Percentiles rank a stretch among this genome's conserved stretches.
Conservation (phyloP, 2,329 filamentous ascomycete genomes). For the Lasiodiplodia theobromae region DNA sequence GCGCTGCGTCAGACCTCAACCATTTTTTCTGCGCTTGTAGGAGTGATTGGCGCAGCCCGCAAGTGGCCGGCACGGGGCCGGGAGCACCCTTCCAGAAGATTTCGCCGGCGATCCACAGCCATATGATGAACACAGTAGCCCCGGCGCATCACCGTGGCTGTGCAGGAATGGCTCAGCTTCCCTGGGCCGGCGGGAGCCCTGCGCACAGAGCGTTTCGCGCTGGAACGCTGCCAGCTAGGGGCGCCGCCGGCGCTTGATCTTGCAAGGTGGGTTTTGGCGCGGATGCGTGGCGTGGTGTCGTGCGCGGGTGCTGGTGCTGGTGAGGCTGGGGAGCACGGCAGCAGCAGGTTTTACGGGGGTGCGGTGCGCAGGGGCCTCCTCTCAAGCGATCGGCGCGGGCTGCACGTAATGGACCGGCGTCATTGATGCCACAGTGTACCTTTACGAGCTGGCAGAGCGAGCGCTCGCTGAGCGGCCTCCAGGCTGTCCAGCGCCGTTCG, state of each 20-base stretch:
- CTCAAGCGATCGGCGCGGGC: conserved; percentile 15
- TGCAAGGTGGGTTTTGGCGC: background rate
- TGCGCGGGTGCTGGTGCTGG: conserved; percentile 8
- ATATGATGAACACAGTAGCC: conserved; percentile 8
- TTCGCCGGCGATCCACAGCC: conserved; percentile 21
- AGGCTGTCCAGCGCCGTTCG: conserved; percentile 9
- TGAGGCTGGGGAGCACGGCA: conserved; percentile 17
- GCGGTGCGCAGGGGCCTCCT: conserved; percentile 18
- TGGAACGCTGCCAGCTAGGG: background rate
- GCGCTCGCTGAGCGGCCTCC: background rate
- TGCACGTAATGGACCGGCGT: conserved; percentile 22
- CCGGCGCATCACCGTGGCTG: conserved; percentile 23
- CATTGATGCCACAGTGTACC: conserved; percentile 27
- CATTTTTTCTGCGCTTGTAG: background rate
- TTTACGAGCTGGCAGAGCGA: conserved; percentile 1
- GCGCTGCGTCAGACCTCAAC: background rate
- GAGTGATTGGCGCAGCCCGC: background rate
- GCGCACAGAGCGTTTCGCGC: background rate
- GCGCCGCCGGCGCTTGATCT: background rate
- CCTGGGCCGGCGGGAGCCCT: background rate
- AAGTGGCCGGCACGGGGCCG: conserved; percentile 7
- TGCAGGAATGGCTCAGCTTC: conserved; percentile 6
- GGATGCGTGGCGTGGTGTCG: conserved; percentile 21
- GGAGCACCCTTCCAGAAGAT: conserved; percentile 23
- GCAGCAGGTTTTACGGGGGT: conserved; percentile 20